Conservation (phyloP, 202 grass and related monocot species). For the Setaria viridis region DNA sequence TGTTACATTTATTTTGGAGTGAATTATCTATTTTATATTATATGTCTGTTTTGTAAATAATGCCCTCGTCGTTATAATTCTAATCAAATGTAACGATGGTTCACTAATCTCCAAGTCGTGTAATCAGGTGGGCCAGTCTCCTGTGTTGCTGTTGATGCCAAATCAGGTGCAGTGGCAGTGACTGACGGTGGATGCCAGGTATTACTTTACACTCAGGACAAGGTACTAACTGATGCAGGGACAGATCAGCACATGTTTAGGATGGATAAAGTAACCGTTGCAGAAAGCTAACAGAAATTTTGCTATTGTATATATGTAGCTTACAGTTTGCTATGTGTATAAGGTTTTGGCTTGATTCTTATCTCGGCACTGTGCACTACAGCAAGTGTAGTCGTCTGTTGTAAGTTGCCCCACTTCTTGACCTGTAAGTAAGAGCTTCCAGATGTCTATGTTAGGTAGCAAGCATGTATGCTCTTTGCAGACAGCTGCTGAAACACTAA, state of each 20-base stretch:
- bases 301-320: constrained; percentile 10
- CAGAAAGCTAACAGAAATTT: not conserved
- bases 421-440: not conserved
- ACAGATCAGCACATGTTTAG: constrained; percentile 1
- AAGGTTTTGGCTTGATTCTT: not conserved
- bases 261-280: not conserved
- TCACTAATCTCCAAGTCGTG: constrained; percentile 31
- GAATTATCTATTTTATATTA: constrained; percentile 29
- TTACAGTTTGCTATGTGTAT: not conserved
- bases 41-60: not conserved
- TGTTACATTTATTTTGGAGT: constrained; percentile 13
- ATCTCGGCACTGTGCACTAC: constrained; percentile 2
- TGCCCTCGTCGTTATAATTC: not conserved
- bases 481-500: not conserved
- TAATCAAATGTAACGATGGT: constrained; percentile 4
- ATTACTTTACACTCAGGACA: constrained; percentile 58
- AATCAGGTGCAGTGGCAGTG: constrained; percentile 74
- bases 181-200: constrained; percentile 68
- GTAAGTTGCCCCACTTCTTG: not conserved
- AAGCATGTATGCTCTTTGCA: not conserved
- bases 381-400: not conserved
- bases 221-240: constrained; percentile 5
- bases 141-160: constrained; percentile 64
- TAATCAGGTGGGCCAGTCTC: constrained; percentile 71
- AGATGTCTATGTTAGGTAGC: not conserved